Evolutionary conservation across 1,284 basidiomycete species (phyloP).

Genomic region (Moesziomyces aphidis): DNA sequence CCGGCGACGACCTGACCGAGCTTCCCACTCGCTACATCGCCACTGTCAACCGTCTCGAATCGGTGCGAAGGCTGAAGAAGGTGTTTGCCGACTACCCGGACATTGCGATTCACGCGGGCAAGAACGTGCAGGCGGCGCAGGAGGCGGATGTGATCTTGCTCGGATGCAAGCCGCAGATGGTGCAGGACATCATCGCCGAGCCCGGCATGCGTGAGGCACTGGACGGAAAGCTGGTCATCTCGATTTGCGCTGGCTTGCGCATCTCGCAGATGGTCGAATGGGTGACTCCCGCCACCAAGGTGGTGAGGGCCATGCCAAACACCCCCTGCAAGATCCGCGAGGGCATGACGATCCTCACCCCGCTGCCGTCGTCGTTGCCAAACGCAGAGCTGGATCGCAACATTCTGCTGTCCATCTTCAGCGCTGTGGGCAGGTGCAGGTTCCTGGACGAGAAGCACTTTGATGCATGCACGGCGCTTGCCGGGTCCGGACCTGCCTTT

Average conservation of each 20-base stretch:
- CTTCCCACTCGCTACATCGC: conserved; percentile 87
- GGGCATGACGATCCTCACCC: conserved; percentile 66
- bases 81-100: conserved; percentile 72
- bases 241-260: conserved; percentile 94
- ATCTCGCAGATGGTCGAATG: conserved; percentile 82
- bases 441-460: conserved; percentile 74
- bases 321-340: conserved; percentile 82
- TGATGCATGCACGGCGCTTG: conserved; percentile 96
- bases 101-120: conserved; percentile 77
- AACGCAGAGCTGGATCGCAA: conserved; percentile 46
- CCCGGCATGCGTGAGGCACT: conserved; percentile 87
- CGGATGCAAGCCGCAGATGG: conserved; percentile 84
- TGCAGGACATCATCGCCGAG: conserved; percentile 79
- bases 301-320: conserved; percentile 98
- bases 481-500: conserved; percentile 96
- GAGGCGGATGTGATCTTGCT: conserved; percentile 83
- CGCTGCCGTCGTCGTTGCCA: conserved; percentile 42
- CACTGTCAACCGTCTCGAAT: conserved; percentile 85
- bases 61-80: conserved; percentile 77
- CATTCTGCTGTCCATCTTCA: conserved; percentile 61
- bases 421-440: conserved; percentile 60
- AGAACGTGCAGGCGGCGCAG: conserved; percentile 80
- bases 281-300: conserved; percentile 81
- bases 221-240: conserved; percentile 89
- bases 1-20: conserved; percentile 50